Base-by-base conservation (phyloP, 139 green algal genomes). In the Microglena sp. region DNA sequence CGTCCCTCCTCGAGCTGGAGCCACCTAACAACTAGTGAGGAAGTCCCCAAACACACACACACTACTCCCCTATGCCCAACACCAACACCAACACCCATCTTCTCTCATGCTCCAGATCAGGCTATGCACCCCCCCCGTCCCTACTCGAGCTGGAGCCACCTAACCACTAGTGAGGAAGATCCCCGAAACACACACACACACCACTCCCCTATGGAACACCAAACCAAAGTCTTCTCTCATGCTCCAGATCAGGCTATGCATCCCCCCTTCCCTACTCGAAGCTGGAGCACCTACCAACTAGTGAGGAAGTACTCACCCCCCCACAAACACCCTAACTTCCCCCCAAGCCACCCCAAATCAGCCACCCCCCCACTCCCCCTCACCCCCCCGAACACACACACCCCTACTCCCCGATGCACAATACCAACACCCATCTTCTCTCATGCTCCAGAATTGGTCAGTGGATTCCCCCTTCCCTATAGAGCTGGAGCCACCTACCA, bases 111-210 rank as follows among this genome's bases (percentile, higher is more conserved):
- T n/a, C n/a, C n/a, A n/a, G n/a, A n/a, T n/a, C 30, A 73, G 77
- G 2, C 36, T 85, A 62, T 85, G 75, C 71, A 56, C 81, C 46
- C 79, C 79, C 22, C 79, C 79, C 4, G 82, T 77, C 65, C 79
- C 79, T 18, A 86, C 75, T 5, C 67, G 76, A 2, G 44, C 66
- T 4, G 72, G 76, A 4, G 50, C 70, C 1, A 45, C 35, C 1
- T 50, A 15, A 24, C 11, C 15, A 24, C 15, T 15, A 24, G 40
- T 24, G 15, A 50, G 11, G 40, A 50, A 50, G 40, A 50, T 50
- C n/a, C n/a, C n/a, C n/a, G n/a, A n/a, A n/a, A n/a, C 40, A 50
- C 40, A 50, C 40, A 24, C 40, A 11, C 11, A 11, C 11, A 50
- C 40, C 11, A 15, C 40, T 24, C 40, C 15, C 40, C 11, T 11